These are phyloP conservation scores for Westerdykella sp. DNA, from an alignment of 2,329 filamentous ascomycete species.

Conservation along the genomic window DNA sequence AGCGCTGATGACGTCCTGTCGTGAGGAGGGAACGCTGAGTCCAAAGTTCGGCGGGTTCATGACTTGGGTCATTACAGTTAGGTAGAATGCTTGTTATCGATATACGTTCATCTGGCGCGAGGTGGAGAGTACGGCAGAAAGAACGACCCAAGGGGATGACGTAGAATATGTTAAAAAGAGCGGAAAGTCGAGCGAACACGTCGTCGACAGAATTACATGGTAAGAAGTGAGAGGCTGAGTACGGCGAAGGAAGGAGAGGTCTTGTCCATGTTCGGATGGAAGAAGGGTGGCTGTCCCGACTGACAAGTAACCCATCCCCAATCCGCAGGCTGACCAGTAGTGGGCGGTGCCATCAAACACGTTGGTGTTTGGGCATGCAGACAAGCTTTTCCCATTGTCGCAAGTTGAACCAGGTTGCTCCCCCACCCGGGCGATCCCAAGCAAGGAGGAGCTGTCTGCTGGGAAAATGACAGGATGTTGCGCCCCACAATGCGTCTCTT, in stretches of 20 bases:
- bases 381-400: slow-evolving; percentile 21
- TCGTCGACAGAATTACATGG: slow-evolving; percentile 1
- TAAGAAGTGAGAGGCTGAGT: slow-evolving; percentile 2
- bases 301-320: slow-evolving; percentile 17
- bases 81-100: neutral
- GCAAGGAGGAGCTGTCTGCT: slow-evolving; percentile 6
- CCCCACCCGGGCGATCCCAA: slow-evolving; percentile 4
- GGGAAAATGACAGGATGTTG: slow-evolving; percentile 14
- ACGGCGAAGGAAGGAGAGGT: slow-evolving; percentile 15
- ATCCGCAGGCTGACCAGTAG: slow-evolving; percentile 24
- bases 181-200: slow-evolving; percentile 4
- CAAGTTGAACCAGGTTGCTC: slow-evolving; percentile 8
- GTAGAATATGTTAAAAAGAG: neutral
- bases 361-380: slow-evolving; percentile 30
- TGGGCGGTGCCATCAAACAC: slow-evolving; percentile 30
- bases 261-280: slow-evolving; percentile 18
- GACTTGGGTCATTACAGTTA: slow-evolving; percentile 19
- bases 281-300: slow-evolving; percentile 24
- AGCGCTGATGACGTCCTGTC: slow-evolving; percentile 36
- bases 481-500: slow-evolving; percentile 6
- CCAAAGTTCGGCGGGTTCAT: slow-evolving; percentile 18
- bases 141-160: slow-evolving; percentile 6
- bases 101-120: slow-evolving; percentile 4
- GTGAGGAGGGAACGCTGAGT: slow-evolving; percentile 22
- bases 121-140: neutral